Percentiles rank a stretch among this genome's conserved stretches.
phyloP scores from a whole-genome alignment of 148 eudicot genomes.

The Heliosperma pusillum region DNA sequence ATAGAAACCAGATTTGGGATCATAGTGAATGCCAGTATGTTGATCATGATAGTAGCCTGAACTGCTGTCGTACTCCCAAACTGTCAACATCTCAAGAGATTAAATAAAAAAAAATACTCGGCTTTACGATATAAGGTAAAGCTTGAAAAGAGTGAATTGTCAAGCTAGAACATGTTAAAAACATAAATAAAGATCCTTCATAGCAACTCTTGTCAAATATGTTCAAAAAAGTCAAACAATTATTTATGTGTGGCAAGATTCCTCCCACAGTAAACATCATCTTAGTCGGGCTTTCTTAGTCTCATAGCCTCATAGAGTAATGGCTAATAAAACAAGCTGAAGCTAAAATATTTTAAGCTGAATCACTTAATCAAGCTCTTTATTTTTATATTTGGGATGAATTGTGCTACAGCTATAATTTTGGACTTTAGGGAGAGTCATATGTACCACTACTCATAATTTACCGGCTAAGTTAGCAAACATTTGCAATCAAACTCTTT shows the following conservation, averaged over 20 bases:
- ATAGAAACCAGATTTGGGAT: constrained; percentile 92
- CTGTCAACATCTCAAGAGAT: constrained; percentile 43
- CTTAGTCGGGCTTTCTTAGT: too few relatives aligned
- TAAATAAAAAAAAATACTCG: background rate
- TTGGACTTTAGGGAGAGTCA: too few relatives aligned
- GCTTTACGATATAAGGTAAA: background rate
- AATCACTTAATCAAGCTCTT: background rate
- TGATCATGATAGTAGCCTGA: constrained; percentile 78
- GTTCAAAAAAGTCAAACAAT: too few relatives aligned
- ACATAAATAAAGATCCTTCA: background rate
- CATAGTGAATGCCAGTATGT: constrained; percentile 65
- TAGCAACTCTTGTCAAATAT: background rate
- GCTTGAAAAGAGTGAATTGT: background rate
- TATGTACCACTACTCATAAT: too few relatives aligned
- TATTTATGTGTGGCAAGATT: too few relatives aligned
- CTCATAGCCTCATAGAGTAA: too few relatives aligned
- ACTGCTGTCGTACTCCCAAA: constrained; percentile 67
- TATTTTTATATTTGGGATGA: too few relatives aligned
- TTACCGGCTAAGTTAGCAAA: too few relatives aligned
- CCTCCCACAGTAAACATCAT: too few relatives aligned
- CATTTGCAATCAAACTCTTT: background rate
- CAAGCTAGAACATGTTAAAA: background rate
- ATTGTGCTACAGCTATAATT: too few relatives aligned
- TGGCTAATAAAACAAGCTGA: too few relatives aligned
- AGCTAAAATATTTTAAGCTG: background rate